Evolutionary conservation across 306 rosid genomes (phyloP).

Genomic region (Trifolium dubium): DNA sequence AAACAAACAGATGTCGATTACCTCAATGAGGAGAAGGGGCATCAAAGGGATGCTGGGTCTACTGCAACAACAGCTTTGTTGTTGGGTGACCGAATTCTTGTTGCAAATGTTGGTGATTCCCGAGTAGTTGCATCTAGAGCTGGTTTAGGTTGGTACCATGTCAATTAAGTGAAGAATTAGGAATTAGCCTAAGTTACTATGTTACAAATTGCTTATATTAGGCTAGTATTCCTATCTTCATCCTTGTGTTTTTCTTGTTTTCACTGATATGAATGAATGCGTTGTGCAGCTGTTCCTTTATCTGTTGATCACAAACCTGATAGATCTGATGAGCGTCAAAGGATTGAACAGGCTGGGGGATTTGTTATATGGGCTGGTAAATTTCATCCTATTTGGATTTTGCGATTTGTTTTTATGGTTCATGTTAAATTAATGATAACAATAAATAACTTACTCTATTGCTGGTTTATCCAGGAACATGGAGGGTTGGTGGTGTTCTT

Average conservation of each 20-base stretch:
- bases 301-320: conserved; percentile 91
- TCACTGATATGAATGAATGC: conserved; percentile 26
- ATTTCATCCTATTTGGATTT: conserved; percentile 19
- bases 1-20: conserved; percentile 82
- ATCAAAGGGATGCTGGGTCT: conserved; percentile 88
- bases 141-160: conserved; percentile 76
- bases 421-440: conserved; percentile 6
- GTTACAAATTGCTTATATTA: conserved; percentile 3
- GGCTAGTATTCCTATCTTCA: conserved; percentile 7
- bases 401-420: background rate
- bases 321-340: conserved; percentile 80
- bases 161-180: conserved; percentile 38
- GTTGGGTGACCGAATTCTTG: conserved; percentile 77
- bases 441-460: conserved; percentile 26
- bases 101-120: conserved; percentile 97
- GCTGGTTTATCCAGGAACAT: conserved; percentile 66
- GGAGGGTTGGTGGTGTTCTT: conserved; percentile 96
- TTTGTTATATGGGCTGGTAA: conserved; percentile 90
- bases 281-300: conserved; percentile 70
- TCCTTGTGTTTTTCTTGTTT: conserved; percentile 16
- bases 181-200: background rate
- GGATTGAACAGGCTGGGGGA: conserved; percentile 94
- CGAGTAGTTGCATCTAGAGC: conserved; percentile 87
- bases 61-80: conserved; percentile 89
- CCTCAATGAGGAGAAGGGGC: conserved; percentile 75